Evolutionary conservation across 2,329 filamentous ascomycete species (phyloP).

Genomic region (Penicillium sp.): DNA sequence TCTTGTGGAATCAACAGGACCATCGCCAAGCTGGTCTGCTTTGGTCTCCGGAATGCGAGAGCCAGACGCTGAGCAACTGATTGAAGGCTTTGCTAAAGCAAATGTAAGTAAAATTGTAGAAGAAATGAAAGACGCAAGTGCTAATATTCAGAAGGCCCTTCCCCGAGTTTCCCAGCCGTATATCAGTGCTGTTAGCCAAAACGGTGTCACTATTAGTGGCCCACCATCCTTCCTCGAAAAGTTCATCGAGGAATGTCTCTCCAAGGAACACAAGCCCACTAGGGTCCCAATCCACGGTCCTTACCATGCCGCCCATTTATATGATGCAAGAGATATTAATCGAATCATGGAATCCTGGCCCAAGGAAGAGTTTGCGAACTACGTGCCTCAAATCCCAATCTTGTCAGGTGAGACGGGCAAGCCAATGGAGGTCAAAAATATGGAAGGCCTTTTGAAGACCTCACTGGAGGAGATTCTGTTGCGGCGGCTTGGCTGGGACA

Average conservation of each 20-base stretch:
- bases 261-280: slow-evolving; percentile 49
- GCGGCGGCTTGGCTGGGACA: slow-evolving; percentile 41
- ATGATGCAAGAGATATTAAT: slow-evolving; percentile 48
- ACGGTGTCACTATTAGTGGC: slow-evolving; percentile 57
- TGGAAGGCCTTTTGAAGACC: slow-evolving; percentile 30
- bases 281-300: slow-evolving; percentile 55
- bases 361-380: slow-evolving; percentile 24
- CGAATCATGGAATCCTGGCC: slow-evolving; percentile 45
- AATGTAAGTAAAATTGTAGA: slow-evolving; percentile 22
- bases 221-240: slow-evolving; percentile 52
- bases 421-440: slow-evolving; percentile 25
- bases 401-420: slow-evolving; percentile 39
- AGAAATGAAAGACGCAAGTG: background rate
- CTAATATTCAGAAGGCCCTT: slow-evolving; percentile 35
- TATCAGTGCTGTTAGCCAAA: slow-evolving; percentile 56
- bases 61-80: slow-evolving; percentile 25
- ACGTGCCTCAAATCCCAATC: slow-evolving; percentile 33
- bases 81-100: slow-evolving; percentile 21
- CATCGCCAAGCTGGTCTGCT: slow-evolving; percentile 38
- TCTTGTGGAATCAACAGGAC: slow-evolving; percentile 31
- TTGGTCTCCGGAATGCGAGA: slow-evolving; percentile 39
- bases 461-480: slow-evolving; percentile 39
- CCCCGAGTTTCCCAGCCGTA: slow-evolving; percentile 52
- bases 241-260: slow-evolving; percentile 49
- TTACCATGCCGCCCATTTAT: slow-evolving; percentile 57